These are phyloP conservation scores for Pulicaria dysenterica DNA, from an alignment of 129 eudicot species.

Conservation along the genomic window DNA sequence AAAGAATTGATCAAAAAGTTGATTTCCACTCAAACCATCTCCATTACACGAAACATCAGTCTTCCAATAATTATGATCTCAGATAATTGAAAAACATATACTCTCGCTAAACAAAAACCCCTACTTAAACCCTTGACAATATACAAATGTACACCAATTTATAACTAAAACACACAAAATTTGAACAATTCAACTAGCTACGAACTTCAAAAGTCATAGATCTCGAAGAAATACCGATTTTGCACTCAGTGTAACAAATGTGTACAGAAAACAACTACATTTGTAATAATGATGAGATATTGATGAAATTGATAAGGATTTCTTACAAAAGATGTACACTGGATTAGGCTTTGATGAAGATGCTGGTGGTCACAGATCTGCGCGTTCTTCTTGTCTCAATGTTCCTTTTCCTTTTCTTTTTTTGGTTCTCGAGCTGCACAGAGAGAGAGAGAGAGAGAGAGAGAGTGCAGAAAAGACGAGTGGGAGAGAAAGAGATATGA, in stretches of 20 bases:
- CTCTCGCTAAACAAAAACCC: neutral
- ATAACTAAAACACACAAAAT: neutral
- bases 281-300: slow-evolving; percentile 1
- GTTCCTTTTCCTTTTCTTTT: neutral
- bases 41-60: too few relatives aligned
- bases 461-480: neutral
- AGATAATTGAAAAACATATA: neutral
- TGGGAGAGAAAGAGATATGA: slow-evolving; percentile 16
- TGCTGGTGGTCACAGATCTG: slow-evolving; percentile 36
- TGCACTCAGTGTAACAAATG: slow-evolving; percentile 5
- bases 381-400: slow-evolving; percentile 8
- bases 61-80: neutral
- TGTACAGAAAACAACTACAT: slow-evolving; percentile 25
- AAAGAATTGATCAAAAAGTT: neutral
- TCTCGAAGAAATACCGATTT: slow-evolving; percentile 31
- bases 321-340: neutral
- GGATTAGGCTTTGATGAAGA: slow-evolving; percentile 26
- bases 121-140: slow-evolving; percentile 20
- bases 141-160: slow-evolving; percentile 18
- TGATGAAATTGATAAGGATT: slow-evolving; percentile 1
- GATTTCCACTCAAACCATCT: too few relatives aligned
- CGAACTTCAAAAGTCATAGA: slow-evolving; percentile 24
- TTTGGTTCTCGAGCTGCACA: neutral
- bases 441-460: slow-evolving; percentile 3
- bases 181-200: neutral